phyloP scores from a whole-genome alignment of 208 protist genomes.

The Leishmania amazonensis region DNA sequence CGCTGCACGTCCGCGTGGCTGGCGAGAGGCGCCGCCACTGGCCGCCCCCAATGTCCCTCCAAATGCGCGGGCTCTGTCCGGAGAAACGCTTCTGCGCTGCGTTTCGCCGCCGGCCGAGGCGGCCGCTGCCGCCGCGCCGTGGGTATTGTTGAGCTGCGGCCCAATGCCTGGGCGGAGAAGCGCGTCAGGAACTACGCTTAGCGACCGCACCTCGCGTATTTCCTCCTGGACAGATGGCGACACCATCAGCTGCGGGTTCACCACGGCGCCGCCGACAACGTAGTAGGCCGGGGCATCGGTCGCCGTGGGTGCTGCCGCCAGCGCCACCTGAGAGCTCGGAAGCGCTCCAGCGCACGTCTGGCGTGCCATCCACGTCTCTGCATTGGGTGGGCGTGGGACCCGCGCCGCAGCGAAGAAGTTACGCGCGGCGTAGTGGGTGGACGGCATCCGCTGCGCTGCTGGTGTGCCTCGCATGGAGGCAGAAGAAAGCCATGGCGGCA shows the following conservation, averaged over 20 bases:
- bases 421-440: slow-evolving; percentile 15
- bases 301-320: not conserved
- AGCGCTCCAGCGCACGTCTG: not conserved
- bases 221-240: slow-evolving; percentile 54
- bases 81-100: slow-evolving; percentile 2
- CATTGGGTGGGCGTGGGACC: slow-evolving; percentile 6
- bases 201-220: slow-evolving; percentile 33
- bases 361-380: not conserved
- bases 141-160: slow-evolving; percentile 25
- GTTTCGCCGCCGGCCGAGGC: not conserved
- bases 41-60: not conserved
- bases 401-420: not conserved
- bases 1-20: not conserved
- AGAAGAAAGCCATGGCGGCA: slow-evolving; percentile 10
- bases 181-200: slow-evolving; percentile 25
- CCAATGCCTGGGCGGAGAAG: slow-evolving; percentile 22
- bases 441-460: slow-evolving; percentile 22
- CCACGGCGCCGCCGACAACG: slow-evolving; percentile 54
- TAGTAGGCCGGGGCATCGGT: slow-evolving; percentile 29
- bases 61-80: not conserved
- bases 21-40: not conserved
- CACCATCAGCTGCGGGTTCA: slow-evolving; percentile 59
- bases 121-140: not conserved
- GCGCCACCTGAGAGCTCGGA: not conserved
- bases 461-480: slow-evolving; percentile 32